Conservation (phyloP, 1,284 basidiomycete species). For the Testicularia cyperi region DNA sequence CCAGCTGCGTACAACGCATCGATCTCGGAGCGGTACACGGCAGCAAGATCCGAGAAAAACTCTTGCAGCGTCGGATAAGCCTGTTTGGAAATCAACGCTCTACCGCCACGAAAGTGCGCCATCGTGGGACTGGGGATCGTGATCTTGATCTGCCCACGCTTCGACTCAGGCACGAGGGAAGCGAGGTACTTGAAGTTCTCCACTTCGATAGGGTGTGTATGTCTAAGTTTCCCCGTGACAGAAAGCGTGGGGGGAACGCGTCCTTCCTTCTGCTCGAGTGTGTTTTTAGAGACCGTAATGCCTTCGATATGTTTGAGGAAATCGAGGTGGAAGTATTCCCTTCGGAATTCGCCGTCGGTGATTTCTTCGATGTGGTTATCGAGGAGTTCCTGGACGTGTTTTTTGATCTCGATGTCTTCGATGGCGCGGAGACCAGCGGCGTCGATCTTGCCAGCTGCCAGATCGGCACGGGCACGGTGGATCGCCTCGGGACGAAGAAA, state of each 20-base stretch:
- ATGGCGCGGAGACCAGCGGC: constrained; percentile 63
- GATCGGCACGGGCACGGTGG: constrained; percentile 63
- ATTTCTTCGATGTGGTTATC: constrained; percentile 66
- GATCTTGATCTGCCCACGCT: constrained; percentile 67
- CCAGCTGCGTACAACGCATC: constrained; percentile 72
- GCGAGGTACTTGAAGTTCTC: constrained; percentile 59
- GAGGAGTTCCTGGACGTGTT: constrained; percentile 66
- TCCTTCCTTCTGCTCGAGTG: constrained; percentile 44
- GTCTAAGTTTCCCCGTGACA: constrained; percentile 54
- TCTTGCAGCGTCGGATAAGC: constrained; percentile 71
- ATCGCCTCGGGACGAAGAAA: constrained; percentile 67
- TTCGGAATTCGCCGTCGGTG: constrained; percentile 67
- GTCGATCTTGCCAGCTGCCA: constrained; percentile 63
- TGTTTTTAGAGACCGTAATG: constrained; percentile 41
- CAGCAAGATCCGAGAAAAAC: constrained; percentile 73
- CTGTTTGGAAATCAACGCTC: constrained; percentile 53
- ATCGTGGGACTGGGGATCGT: constrained; percentile 70
- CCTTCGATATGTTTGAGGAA: constrained; percentile 45
- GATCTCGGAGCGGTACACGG: constrained; percentile 73
- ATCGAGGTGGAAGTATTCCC: constrained; percentile 46
- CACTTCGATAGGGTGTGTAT: constrained; percentile 49
- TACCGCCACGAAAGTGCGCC: constrained; percentile 48
- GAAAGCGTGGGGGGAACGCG: constrained; percentile 58
- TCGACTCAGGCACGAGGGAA: constrained; percentile 46
- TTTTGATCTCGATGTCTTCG: constrained; percentile 67